Evolutionary conservation across 768 basidiomycete genomes (phyloP).

Genomic region (Tremella yokohamensis): DNA sequence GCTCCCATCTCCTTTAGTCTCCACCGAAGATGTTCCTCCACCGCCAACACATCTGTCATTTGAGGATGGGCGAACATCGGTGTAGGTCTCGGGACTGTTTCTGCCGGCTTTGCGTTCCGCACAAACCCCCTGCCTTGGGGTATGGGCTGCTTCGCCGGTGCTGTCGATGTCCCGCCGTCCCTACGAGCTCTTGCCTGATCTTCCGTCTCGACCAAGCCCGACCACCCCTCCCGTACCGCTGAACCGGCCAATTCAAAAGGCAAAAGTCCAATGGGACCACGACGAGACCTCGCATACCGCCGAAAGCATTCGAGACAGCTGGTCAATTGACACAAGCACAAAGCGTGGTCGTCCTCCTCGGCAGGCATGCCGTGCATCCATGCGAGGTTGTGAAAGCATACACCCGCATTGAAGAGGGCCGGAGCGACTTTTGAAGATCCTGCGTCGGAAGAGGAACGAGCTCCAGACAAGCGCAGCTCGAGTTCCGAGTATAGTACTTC

Average conservation of each 20-base stretch:
- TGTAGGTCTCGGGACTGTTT: constrained; percentile 17
- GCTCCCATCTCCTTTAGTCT: constrained; percentile 50
- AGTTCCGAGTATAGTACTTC: constrained; percentile 44
- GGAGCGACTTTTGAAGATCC: not conserved
- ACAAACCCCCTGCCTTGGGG: constrained; percentile 39
- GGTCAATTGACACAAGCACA: constrained; percentile 43
- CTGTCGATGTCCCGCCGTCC: constrained; percentile 7
- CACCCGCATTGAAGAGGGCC: constrained; percentile 22
- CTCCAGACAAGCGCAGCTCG: constrained; percentile 44
- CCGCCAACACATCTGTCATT: constrained; percentile 50
- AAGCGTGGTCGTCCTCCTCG: constrained; percentile 43
- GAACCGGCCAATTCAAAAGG: constrained; percentile 27
- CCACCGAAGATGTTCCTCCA: constrained; percentile 50
- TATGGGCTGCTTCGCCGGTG: constrained; percentile 8
- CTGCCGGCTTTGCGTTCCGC: constrained; percentile 18
- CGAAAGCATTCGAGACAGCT: constrained; percentile 38
- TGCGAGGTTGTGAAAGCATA: constrained; percentile 47
- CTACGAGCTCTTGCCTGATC: constrained; percentile 25
- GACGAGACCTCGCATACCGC: constrained; percentile 19
- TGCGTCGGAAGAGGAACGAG: constrained; percentile 24
- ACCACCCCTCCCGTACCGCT: constrained; percentile 25
- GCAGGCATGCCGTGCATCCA: constrained; percentile 40
- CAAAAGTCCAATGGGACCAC: constrained; percentile 29
- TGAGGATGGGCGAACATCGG: constrained; percentile 49
- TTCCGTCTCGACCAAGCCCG: constrained; percentile 27